These are phyloP conservation scores for Mucor irregularis DNA, from an alignment of 371 early-diverging fungal species.

Conservation along the genomic window DNA sequence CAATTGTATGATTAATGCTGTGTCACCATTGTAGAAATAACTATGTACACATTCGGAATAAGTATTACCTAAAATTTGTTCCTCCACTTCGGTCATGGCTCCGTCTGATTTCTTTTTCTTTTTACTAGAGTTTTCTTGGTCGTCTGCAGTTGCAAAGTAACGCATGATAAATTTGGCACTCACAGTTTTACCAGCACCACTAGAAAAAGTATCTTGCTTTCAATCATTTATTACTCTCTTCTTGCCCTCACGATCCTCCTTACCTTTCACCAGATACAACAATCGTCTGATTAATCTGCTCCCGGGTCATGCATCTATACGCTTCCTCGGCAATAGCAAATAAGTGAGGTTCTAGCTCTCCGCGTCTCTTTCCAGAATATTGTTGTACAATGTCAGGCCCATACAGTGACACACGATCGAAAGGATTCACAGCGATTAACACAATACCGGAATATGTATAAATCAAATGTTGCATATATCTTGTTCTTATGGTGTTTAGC, in stretches of 20 bases:
- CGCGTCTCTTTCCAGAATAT: constrained; percentile 93
- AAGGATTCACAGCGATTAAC: constrained; percentile 98
- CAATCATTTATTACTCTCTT: too few species aligned
- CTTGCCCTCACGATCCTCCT: constrained; percentile 20
- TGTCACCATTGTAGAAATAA: background rate
- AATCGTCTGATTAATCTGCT: constrained; percentile 94
- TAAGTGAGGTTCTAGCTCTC: constrained; percentile 97
- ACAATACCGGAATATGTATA: constrained; percentile 99
- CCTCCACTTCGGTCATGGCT: constrained; percentile 78
- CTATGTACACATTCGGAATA: background rate
- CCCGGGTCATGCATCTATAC: constrained; percentile 91
- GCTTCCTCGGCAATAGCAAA: constrained; percentile 99
- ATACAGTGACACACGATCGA: constrained; percentile 86
- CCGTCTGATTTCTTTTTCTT: constrained; percentile 36
- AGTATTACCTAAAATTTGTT: constrained; percentile 73
- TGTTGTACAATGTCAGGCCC: constrained; percentile 80
- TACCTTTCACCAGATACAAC: constrained; percentile 98
- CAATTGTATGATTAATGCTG: constrained; percentile 3
- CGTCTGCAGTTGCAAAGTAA: constrained; percentile 94
- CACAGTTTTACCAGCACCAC: constrained; percentile 96
- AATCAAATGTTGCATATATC: constrained; percentile 88
- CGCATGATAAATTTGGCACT: constrained; percentile 97
- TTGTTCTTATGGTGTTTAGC: constrained; percentile 82
- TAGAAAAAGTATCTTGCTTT: constrained; percentile 11
- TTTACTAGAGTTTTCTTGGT: constrained; percentile 50